Evolutionary conservation across 2,329 filamentous ascomycete species (phyloP), one percentile per base, ranked within the genome.

Genomic region (Cytospora paraplurivora): DNA sequence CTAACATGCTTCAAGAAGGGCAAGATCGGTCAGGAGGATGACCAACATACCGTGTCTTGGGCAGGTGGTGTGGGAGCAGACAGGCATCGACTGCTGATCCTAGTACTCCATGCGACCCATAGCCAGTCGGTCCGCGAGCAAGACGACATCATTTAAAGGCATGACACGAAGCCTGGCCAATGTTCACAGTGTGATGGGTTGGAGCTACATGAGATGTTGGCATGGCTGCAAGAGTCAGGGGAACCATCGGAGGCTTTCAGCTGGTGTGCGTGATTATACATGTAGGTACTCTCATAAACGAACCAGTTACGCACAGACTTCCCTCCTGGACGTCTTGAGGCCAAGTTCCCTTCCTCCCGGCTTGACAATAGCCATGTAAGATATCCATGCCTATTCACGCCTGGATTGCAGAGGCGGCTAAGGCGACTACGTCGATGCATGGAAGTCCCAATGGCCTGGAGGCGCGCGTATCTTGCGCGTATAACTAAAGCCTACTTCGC

Each of bases 381-480:
- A 21, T 21, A 4, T 21, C n/a, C 7, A 47, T 1, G n/a, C 10
- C n/a, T 21, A 4, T 21, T 10, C 7, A 47, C 3, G n/a, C 10
- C n/a, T 21, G 2, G n/a, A 21, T 12, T 17, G 41, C 27, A 35
- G 37, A 34, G 32, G 37, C 50, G 37, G 35, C 21, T 34, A 21
- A 47, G 38, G 19, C 27, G 37, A 33, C 13, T 47, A 49, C 37
- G 17, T 13, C 37, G 15, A n/a, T 7, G 47, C 53, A 44, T 27
- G 21, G 35, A 32, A 41, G 33, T 52, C 56, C 61, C 64, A 51
- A 61, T 34, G 15, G 7, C 19, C 12, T 41, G 61, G 61, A 59
- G 37, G 53, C 56, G 53, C 61, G 63, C 41, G 44, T 56, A 44
- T 53, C 32, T 56, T 59, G 55, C 63, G 61, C 61, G 64, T 54